Base-by-base conservation (phyloP, 75 land plant species). In the Cryptomeria japonica region DNA sequence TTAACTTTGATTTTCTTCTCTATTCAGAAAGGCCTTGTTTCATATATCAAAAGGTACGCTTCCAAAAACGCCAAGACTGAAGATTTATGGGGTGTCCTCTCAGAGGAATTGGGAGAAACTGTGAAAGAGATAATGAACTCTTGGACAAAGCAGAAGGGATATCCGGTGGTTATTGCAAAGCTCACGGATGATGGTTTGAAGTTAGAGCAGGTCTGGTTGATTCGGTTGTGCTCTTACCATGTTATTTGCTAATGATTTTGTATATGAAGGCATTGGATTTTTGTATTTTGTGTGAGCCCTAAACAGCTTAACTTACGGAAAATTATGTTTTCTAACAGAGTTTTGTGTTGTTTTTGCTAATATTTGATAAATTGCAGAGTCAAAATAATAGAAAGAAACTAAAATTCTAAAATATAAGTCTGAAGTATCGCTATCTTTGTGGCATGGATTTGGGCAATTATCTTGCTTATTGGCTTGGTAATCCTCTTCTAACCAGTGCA, bases 141-240 rank as follows among this genome's bases (percentile, higher is more conserved):
- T 34, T 98, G 99, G 99, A 98, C 99, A 86, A 97, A 95, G 92
- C 99, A 97, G 68, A 75, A 93, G 84, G 99, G 99, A 14, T 98
- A 97, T 86, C 99, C 99, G 80, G 96, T 98, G 85, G 89, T 98
- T 36, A 80, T 86, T 91, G 99, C 95, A 56, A 91, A 91, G 85
- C 68, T 92, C 36, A 90, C 92, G 18, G 94, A 87, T 41, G 86
- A 92, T 78, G 85, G 86, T 34, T 88, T 98, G 90, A 92, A 92
- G 84, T 84, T 98, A 85, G 95, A 97, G 58, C 99, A 98, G 97
- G 99, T 98, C 56, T 16, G 58, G n/a, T 87, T 28, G 47, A 58
- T 56, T 75, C 13, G 41, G 31, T 56, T 51, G 41, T 25, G 38
- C 15, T 12, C 15, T 82, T 82, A 3, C 28, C 31, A 82, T 11